Evolutionary conservation across 2,329 filamentous ascomycete species (phyloP).

Genomic region (Alternaria sp.): DNA sequence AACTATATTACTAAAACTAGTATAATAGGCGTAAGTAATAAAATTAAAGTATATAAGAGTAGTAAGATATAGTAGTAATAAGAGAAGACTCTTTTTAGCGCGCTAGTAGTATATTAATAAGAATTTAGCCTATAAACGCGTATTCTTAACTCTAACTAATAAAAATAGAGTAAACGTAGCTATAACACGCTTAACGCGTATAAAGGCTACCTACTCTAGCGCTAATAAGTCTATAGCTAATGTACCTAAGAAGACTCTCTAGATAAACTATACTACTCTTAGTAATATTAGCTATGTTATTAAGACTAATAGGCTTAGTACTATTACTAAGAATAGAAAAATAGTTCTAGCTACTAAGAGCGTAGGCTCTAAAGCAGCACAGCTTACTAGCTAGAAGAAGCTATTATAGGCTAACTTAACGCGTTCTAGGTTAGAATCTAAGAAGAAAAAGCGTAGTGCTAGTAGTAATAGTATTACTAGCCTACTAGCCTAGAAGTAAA

Average conservation of each 20-base stretch:
- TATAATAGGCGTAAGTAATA: too few relatives aligned
- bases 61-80: too few relatives aligned
- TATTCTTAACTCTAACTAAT: constrained; percentile 73
- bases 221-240: constrained; percentile 50
- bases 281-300: constrained; percentile 95
- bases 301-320: constrained; percentile 67
- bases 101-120: constrained; percentile 5
- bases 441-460: constrained; percentile 80
- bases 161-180: constrained; percentile 91
- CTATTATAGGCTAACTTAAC: constrained; percentile 64
- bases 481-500: constrained; percentile 71
- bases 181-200: constrained; percentile 86
- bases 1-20: too few relatives aligned
- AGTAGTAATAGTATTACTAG: constrained; percentile 73
- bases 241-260: constrained; percentile 57
- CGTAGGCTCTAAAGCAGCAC: constrained; percentile 76
- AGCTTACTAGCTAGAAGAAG: constrained; percentile 82
- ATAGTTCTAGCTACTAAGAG: constrained; percentile 70
- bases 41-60: too few relatives aligned
- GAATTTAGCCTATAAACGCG: constrained; percentile 48
- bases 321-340: constrained; percentile 64
- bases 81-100: background rate
- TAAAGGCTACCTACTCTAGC: constrained; percentile 78
- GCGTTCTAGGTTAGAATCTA: constrained; percentile 68
- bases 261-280: constrained; percentile 77